A percentile compares a stretch with the other conserved stretches of the same genome.
These are phyloP conservation scores for Pulveroboletus ravenelii DNA, from an alignment of 768 basidiomycete genomes.

Conservation along the genomic window DNA sequence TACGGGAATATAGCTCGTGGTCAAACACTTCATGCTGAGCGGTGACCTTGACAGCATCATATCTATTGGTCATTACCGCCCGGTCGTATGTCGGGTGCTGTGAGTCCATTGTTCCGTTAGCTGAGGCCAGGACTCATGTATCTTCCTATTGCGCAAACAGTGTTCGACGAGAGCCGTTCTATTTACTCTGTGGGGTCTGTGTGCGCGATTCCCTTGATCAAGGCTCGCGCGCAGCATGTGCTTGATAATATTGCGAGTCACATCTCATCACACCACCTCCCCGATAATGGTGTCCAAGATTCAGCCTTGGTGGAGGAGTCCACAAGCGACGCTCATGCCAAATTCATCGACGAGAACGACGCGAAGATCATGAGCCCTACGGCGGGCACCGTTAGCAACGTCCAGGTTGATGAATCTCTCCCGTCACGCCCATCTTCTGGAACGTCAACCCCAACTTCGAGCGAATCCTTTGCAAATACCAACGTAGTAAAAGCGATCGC, in stretches of 20 bases:
- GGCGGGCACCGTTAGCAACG: constrained; percentile 2
- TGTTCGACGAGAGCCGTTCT: constrained; percentile 56
- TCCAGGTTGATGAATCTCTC: background rate
- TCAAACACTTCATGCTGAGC: constrained; percentile 9
- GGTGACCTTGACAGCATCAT: constrained; percentile 48
- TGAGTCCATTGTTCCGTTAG: constrained; percentile 35
- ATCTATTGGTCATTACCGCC: constrained; percentile 68
- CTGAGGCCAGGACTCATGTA: constrained; percentile 5
- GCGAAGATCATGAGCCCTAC: constrained; percentile 43
- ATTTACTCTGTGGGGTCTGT: constrained; percentile 70
- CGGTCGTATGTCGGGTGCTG: constrained; percentile 60
- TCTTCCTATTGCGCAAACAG: constrained; percentile 32
- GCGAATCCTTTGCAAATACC: constrained; percentile 37
- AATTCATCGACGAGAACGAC: constrained; percentile 47
- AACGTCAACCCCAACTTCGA: constrained; percentile 52
- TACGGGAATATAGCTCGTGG: constrained; percentile 26
- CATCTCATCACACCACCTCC: constrained; percentile 46
- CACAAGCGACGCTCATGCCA: constrained; percentile 38
- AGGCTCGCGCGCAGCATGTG: constrained; percentile 53
- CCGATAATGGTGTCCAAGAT: constrained; percentile 24
- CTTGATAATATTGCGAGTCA: constrained; percentile 51
- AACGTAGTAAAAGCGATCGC: constrained; percentile 62
- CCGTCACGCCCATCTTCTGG: constrained; percentile 39
- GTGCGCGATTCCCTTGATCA: constrained; percentile 64
- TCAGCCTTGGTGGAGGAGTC: constrained; percentile 8